Evolutionary conservation across 2,329 filamentous ascomycete genomes (phyloP).

Genomic region (Esteya vermicola): DNA sequence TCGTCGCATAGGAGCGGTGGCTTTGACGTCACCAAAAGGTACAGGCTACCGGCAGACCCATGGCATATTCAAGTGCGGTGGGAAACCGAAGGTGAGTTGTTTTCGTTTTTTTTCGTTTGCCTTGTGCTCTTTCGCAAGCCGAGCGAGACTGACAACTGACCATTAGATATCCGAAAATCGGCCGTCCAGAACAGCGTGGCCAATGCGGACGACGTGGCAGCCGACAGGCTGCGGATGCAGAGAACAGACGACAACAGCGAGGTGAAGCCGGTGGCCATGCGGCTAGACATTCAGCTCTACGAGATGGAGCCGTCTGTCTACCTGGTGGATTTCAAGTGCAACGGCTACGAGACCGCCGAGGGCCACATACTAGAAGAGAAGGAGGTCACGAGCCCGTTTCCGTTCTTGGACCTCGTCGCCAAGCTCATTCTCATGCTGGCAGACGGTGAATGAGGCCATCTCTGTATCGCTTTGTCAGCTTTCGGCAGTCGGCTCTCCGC

Average conservation of each 20-base stretch:
- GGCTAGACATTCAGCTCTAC: slow-evolving; percentile 92
- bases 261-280: slow-evolving; percentile 70
- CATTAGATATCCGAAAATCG: slow-evolving; percentile 25
- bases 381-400: slow-evolving; percentile 87
- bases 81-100: slow-evolving; percentile 58
- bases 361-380: slow-evolving; percentile 76
- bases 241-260: slow-evolving; percentile 27
- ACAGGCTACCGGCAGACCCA: slow-evolving; percentile 80
- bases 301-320: slow-evolving; percentile 86
- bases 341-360: slow-evolving; percentile 74
- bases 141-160: background rate
- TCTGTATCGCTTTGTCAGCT: too few species aligned
- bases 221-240: slow-evolving; percentile 27
- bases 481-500: too few species aligned
- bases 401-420: slow-evolving; percentile 87
- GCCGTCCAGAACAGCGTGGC: slow-evolving; percentile 17
- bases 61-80: slow-evolving; percentile 92
- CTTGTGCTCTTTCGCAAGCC: background rate
- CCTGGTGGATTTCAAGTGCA: slow-evolving; percentile 96
- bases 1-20: slow-evolving; percentile 20
- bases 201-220: slow-evolving; percentile 17
- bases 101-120: too few species aligned
- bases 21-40: slow-evolving; percentile 46
- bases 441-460: slow-evolving; percentile 46
- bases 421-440: slow-evolving; percentile 87